These are phyloP conservation scores for Calonectria henricotiae DNA, from an alignment of 2,329 filamentous ascomycete genomes.

Conservation along the genomic window DNA sequence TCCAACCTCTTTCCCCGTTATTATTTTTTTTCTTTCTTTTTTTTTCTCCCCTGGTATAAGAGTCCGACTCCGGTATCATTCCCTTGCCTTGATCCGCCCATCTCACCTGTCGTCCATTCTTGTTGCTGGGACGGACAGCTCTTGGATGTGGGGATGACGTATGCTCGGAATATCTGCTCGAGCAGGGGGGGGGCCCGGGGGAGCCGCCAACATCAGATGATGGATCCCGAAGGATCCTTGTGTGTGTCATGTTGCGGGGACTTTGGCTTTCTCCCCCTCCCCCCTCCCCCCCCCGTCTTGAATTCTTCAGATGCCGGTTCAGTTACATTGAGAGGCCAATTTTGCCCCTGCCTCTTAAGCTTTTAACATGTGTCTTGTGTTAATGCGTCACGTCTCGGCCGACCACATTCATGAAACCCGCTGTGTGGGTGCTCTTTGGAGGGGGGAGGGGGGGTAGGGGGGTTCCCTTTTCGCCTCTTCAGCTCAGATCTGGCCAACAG, in stretches of 20 bases:
- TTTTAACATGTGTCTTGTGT: not conserved
- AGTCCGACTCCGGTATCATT: not conserved
- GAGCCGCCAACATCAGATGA: constrained; percentile 19
- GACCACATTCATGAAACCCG: not conserved
- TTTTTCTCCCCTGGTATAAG: not conserved
- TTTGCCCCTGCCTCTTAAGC: not conserved
- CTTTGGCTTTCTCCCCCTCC: not conserved
- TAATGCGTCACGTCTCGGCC: not conserved
- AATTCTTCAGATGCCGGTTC: constrained; percentile 9
- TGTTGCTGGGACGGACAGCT: not conserved
- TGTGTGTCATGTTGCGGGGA: constrained; percentile 1
- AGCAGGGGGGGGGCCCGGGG: not conserved
- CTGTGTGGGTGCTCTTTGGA: not conserved
- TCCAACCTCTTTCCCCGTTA: not conserved
- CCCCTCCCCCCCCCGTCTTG: not conserved
- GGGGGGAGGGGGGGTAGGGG: not conserved
- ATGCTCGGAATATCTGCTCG: constrained; percentile 4
- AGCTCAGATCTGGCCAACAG: not conserved
- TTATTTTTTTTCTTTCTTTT: not conserved
- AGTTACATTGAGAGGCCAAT: constrained; percentile 16
- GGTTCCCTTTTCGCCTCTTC: not conserved
- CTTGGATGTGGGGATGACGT: constrained; percentile 1
- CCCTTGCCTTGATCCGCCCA: not conserved
- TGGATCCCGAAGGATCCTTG: not conserved
- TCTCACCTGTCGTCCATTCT: not conserved